Conservation (phyloP, 345 rosid species). For the Alliaria petiolata region DNA sequence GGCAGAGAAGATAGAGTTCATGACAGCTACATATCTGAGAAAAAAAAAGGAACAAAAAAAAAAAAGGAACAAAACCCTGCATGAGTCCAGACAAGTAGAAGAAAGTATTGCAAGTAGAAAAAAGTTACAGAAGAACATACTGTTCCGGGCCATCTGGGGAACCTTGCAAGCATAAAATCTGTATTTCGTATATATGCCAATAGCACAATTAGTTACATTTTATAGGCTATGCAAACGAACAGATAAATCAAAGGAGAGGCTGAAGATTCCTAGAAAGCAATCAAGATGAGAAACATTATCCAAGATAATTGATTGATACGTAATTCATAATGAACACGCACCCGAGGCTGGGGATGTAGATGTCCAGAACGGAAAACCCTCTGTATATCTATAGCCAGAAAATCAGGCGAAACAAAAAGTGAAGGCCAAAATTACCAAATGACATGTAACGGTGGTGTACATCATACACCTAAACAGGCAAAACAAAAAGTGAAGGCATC, state of each 20-base stretch:
- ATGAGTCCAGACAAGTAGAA: slow-evolving; percentile 15
- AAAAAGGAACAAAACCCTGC: slow-evolving; percentile 3
- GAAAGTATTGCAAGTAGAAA: slow-evolving; percentile 8
- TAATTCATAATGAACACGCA: slow-evolving; percentile 35
- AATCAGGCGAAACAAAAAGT: slow-evolving; percentile 42
- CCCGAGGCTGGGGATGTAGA: slow-evolving; percentile 87
- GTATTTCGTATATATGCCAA: slow-evolving; percentile 29
- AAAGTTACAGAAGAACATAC: slow-evolving; percentile 42
- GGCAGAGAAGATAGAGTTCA: slow-evolving; percentile 96
- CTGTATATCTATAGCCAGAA: slow-evolving; percentile 56
- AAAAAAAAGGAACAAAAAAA: too few species aligned
- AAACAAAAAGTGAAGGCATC: too few species aligned
- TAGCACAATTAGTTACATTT: slow-evolving; percentile 1
- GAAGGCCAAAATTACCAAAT: too few species aligned
- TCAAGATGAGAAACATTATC: neutral
- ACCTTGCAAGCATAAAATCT: slow-evolving; percentile 98
- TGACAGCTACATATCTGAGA: slow-evolving; percentile 87
- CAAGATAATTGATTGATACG: neutral
- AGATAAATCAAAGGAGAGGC: neutral
- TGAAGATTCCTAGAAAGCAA: neutral
- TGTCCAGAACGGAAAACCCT: slow-evolving; percentile 79
- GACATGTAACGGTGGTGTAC: too few species aligned
- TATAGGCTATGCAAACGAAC: neutral
- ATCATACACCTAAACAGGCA: too few species aligned
- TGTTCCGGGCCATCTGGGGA: slow-evolving; percentile 97